These are phyloP conservation scores for Dichotomocladium elegans DNA, from an alignment of 371 early-diverging fungal genomes.

Conservation along the genomic window DNA sequence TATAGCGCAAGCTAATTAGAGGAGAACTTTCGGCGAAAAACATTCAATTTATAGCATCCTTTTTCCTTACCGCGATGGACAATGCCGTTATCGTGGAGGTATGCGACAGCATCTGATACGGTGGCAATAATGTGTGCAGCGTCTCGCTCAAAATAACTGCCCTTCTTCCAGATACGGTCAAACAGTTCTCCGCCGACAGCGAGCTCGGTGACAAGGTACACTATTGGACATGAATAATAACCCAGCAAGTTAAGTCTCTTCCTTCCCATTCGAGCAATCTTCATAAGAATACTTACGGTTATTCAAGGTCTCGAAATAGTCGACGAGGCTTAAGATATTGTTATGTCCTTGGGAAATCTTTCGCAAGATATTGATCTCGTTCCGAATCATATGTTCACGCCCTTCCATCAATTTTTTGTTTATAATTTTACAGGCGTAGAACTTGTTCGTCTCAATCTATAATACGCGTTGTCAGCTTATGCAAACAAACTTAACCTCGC, in stretches of 20 bases:
- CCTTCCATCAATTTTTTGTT: constrained; percentile 87
- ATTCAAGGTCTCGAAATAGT: constrained; percentile 90
- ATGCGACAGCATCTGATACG: constrained; percentile 73
- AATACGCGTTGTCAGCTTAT: not conserved
- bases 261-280: not conserved
- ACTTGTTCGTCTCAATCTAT: constrained; percentile 79
- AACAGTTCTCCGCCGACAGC: constrained; percentile 91
- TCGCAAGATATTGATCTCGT: constrained; percentile 84
- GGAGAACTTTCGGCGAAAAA: not conserved
- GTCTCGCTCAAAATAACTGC: constrained; percentile 81
- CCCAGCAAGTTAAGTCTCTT: not conserved
- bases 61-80: constrained; percentile 77
- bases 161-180: constrained; percentile 80
- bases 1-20: constrained; percentile 3
- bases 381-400: constrained; percentile 85
- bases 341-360: constrained; percentile 82
- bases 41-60: not conserved
- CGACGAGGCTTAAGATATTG: constrained; percentile 82
- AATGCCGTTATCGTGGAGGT: constrained; percentile 82
- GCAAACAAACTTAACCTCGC: not conserved
- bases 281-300: constrained; percentile 60
- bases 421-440: constrained; percentile 90
- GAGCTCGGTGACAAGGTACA: constrained; percentile 89
- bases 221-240: too few relatives aligned
- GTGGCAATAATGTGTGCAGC: constrained; percentile 80